A percentile compares a stretch with the other conserved stretches of the same genome.
phyloP scores from a whole-genome alignment of 2,329 filamentous ascomycete species.

The Claviceps spartinae region DNA sequence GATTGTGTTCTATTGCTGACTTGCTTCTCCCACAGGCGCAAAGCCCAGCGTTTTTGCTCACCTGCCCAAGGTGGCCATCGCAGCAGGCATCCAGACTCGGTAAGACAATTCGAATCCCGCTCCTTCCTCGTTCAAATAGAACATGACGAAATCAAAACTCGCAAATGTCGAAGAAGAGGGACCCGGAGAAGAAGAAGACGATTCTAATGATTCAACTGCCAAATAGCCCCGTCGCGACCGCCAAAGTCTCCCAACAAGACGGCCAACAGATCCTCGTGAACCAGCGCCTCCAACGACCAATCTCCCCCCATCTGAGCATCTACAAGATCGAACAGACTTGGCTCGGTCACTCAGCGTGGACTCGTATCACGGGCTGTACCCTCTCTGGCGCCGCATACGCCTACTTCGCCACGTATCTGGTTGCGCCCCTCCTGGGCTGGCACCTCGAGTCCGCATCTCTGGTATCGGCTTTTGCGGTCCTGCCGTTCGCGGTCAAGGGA shows the following conservation, averaged over 20 bases:
- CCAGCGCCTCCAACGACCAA: slow-evolving; percentile 70
- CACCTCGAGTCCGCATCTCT: slow-evolving; percentile 47
- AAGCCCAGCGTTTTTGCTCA: slow-evolving; percentile 32
- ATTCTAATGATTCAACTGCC: not conserved
- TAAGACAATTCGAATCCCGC: slow-evolving; percentile 15
- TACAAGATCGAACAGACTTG: slow-evolving; percentile 81
- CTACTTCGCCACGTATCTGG: slow-evolving; percentile 70
- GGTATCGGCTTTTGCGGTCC: slow-evolving; percentile 43
- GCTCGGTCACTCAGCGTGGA: slow-evolving; percentile 57
- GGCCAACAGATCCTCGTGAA: slow-evolving; percentile 55
- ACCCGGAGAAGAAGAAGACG: not conserved
- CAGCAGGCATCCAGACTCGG: slow-evolving; percentile 33
- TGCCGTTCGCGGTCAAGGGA: slow-evolving; percentile 47
- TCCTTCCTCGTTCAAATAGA: not conserved
- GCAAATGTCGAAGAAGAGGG: not conserved
- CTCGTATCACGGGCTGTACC: slow-evolving; percentile 69
- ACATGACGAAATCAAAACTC: not conserved
- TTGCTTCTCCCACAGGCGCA: slow-evolving; percentile 18
- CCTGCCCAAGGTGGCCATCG: slow-evolving; percentile 27
- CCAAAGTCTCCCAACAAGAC: slow-evolving; percentile 40
- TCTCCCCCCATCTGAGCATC: slow-evolving; percentile 74
- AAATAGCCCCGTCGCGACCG: slow-evolving; percentile 37
- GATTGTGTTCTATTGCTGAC: not conserved
- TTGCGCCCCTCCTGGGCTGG: slow-evolving; percentile 57
- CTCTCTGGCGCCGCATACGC: slow-evolving; percentile 65